Evolutionary conservation across 148 eudicot species (phyloP), one percentile per base, ranked within the genome.

Genomic region (Chenopodium suecicum): DNA sequence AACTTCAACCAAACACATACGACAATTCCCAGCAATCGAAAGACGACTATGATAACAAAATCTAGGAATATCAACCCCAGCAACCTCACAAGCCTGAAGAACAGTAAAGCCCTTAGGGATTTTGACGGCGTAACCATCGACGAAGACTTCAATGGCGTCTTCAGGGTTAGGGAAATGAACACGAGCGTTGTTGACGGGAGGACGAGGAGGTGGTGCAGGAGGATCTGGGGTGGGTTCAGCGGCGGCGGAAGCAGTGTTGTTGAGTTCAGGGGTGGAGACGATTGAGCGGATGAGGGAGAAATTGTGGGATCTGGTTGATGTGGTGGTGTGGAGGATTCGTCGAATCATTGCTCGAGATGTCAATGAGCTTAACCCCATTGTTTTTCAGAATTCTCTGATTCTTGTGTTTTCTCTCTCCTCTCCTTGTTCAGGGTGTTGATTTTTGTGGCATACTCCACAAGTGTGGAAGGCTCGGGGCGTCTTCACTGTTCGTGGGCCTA

Each of bases 1-100:
- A 31, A 97, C 98, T 87, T 94, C 99, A 19, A 97, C 99, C 22
- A 97, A 87, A 32, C 99, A 97, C 99, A 94, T 97, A 29, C 99
- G 91, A 71, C 98, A 97, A 76, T 97, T 97, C 0, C 99, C 98
- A 4, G 99, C 99, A 50, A 97, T 92, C 3, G 99, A 94, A 1
- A 96, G 90, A 1, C 97, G 90, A 69, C 82, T 85, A 68, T 96
- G 99, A 34, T 94, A 97, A 65, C 98, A 97, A 60, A 97, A 97
- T 66, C 98, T 73, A 0, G 99, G 98, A 65, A 97, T 94, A 64
- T 97, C 99, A 47, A 96, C 87, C 2, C 99, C 98, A n/a, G 97
- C 99, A 37, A 94, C 88, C 90, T 92, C 97, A 37, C 98, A 97
- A 2, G 99, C 99, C 88, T 94, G 99, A 4, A 94, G 87, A 17